phyloP scores from a whole-genome alignment of 2,329 filamentous ascomycete species.

The Trichoderma hamatum region DNA sequence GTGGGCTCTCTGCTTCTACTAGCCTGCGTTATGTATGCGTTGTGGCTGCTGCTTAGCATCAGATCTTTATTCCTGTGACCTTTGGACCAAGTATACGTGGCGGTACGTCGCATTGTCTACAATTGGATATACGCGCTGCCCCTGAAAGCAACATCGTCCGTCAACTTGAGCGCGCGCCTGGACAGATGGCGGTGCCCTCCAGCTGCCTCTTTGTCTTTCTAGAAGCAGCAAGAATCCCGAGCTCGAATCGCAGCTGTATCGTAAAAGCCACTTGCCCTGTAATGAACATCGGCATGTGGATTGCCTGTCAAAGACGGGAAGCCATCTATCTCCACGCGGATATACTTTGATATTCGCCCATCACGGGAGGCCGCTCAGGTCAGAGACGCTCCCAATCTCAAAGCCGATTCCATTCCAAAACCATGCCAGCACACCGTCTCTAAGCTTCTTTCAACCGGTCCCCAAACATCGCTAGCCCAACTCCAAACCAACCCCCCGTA shows the following conservation, averaged over 20 bases:
- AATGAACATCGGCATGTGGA: not conserved
- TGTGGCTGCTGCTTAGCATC: slow-evolving; percentile 18
- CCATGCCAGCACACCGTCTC: not conserved
- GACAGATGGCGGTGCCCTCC: not conserved
- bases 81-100: not conserved
- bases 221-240: not conserved
- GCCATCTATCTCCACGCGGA: not conserved
- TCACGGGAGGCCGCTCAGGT: not conserved
- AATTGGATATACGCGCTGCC: slow-evolving; percentile 3
- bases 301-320: not conserved
- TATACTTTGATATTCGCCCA: not conserved
- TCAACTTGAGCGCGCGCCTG: not conserved
- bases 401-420: not conserved
- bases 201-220: not conserved
- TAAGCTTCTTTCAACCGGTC: not conserved
- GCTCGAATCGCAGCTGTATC: not conserved
- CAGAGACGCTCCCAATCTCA: not conserved
- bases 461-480: not conserved
- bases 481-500: not conserved
- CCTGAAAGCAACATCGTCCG: not conserved
- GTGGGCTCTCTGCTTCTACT: not conserved
- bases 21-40: not conserved
- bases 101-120: not conserved
- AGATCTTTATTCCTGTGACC: slow-evolving; percentile 18
- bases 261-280: not conserved